These are phyloP conservation scores for Gloeopeniophorella convolvens DNA, from an alignment of 768 basidiomycete genomes.

Conservation along the genomic window DNA sequence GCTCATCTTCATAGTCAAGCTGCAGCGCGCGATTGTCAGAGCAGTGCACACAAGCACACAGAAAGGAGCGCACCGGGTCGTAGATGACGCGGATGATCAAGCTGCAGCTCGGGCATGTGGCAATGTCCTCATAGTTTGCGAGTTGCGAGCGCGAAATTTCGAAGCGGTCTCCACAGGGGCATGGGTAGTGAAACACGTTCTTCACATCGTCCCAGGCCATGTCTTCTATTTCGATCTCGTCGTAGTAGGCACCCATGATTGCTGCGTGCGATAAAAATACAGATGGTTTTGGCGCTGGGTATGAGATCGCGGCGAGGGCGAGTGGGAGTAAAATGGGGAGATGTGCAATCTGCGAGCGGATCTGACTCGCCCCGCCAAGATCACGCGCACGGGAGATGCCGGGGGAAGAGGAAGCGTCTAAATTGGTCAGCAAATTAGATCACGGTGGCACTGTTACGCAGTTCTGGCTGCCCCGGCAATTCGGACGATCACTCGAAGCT, in stretches of 20 bases:
- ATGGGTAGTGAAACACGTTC: slow-evolving; percentile 90
- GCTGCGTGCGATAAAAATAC: too few relatives aligned
- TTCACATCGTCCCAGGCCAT: slow-evolving; percentile 86
- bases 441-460: too few relatives aligned
- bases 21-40: slow-evolving; percentile 25
- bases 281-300: too few relatives aligned
- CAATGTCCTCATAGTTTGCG: slow-evolving; percentile 85
- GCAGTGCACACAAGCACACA: not conserved
- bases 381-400: too few relatives aligned
- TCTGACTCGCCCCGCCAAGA: too few relatives aligned
- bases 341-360: too few relatives aligned
- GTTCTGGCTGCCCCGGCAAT: too few relatives aligned
- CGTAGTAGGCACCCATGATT: slow-evolving; percentile 81
- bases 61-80: slow-evolving; percentile 69
- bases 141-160: slow-evolving; percentile 87
- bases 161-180: slow-evolving; percentile 96
- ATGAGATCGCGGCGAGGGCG: too few relatives aligned
- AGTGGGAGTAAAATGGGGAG: too few relatives aligned
- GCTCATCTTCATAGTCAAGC: slow-evolving; percentile 83
- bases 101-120: slow-evolving; percentile 94
- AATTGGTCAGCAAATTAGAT: too few relatives aligned
- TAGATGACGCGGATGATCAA: slow-evolving; percentile 88
- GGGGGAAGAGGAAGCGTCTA: too few relatives aligned
- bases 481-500: too few relatives aligned
- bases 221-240: slow-evolving; percentile 97